Percentiles rank a stretch among this genome's conserved stretches.
Conservation (phyloP, 257 asterid species). For the Ophiorrhiza pumila region DNA sequence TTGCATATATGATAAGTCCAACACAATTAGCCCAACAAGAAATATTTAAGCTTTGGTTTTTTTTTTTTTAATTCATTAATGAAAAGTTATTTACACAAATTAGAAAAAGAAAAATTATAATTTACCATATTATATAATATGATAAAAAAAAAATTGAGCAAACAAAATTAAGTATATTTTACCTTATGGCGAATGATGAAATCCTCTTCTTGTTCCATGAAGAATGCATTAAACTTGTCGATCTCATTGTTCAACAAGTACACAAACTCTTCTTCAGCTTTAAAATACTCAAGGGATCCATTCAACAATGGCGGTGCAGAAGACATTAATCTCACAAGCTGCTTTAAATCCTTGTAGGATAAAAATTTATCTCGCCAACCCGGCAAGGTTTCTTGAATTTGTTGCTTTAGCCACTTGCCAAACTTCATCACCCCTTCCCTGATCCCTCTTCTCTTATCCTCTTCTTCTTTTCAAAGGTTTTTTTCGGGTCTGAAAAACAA, state of each 20-base stretch:
- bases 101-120: too few relatives aligned
- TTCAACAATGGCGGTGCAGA: conserved; percentile 33
- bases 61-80: too few relatives aligned
- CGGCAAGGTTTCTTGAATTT: conserved; percentile 68
- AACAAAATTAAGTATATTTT: not conserved
- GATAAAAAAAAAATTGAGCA: not conserved
- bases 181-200: conserved; percentile 89
- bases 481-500: too few relatives aligned
- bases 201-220: conserved; percentile 88
- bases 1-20: too few relatives aligned
- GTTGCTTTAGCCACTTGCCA: conserved; percentile 85
- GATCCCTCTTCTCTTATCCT: too few relatives aligned
- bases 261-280: conserved; percentile 65
- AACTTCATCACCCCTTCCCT: conserved; percentile 58
- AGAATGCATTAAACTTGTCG: conserved; percentile 82
- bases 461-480: too few relatives aligned
- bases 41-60: not conserved
- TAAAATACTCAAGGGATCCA: conserved; percentile 39
- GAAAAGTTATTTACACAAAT: too few relatives aligned
- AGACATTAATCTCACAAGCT: conserved; percentile 56
- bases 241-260: conserved; percentile 71
- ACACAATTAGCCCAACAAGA: not conserved
- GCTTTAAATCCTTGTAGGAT: conserved; percentile 77
- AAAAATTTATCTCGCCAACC: conserved; percentile 75
- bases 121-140: not conserved